Evolutionary conservation across 768 basidiomycete genomes (phyloP), one percentile per base, ranked within the genome.

Genomic region (Leccinum sublutescens): DNA sequence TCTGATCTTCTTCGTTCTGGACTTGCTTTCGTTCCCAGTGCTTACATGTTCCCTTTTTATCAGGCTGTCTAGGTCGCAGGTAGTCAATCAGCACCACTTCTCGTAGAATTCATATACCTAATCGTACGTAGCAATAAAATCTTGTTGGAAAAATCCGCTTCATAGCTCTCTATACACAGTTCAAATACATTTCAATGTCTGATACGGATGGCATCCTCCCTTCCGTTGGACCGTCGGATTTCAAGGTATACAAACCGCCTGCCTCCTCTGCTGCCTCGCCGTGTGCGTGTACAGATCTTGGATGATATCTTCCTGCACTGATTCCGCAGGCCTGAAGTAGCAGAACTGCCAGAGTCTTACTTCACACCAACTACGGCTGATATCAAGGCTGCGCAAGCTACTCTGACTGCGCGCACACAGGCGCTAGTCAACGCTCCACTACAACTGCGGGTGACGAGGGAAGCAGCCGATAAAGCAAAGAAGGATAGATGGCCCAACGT

Each of bases 401-500:
- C 82, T 19, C 76, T 93, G 48, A 71, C 78, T 9, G 84, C 87
- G 5, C 82, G 87, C 1, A 83, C 84, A 2, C 80, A 84, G 36
- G 78, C 86, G 1, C 75, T 94, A 14, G 75, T 74, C 15, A 83
- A 93, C 70, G 88, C 88, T 0, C 92, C 92, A 4, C 74, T 94
- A 6, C 84, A 84, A 65, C 76, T 88, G 31, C 83, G 86, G 31
- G 79, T 84, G 2, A 77, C 77, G 45, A 80, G 88, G 57, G 89
- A 92, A 47, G 83, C 83, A 10, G 79, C 80, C 23, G 80, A 82
- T 63, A 84, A 81, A 69, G 75, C 78, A 29, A 89, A 83, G 68
- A 77, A 72, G 51, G 83, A 86, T 53, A 80, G 84, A 65, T 94
- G 88, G 86, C 92, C 92, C 9, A 82, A 79, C 58, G 91, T 93